Conservation (phyloP, 2,329 filamentous ascomycete genomes). For the Aureobasidium leucospermi region DNA sequence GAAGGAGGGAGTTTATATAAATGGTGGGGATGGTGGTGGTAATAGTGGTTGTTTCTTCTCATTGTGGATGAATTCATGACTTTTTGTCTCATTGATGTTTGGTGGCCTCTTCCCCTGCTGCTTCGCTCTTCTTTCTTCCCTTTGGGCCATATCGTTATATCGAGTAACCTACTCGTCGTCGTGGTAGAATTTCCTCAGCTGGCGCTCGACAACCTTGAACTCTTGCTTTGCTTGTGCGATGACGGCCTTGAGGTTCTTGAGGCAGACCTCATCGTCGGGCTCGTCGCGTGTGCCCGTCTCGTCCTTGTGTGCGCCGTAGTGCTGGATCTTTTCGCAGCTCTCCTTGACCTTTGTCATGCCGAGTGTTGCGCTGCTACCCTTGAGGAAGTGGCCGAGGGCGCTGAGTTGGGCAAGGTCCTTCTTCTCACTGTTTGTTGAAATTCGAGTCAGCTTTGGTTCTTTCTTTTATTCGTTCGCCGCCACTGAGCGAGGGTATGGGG, state of each 20-base stretch:
- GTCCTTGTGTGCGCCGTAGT: conserved; percentile 77
- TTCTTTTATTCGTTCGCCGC: not conserved
- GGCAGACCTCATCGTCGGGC: conserved; percentile 58
- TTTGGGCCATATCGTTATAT: not conserved
- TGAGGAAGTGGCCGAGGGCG: conserved; percentile 86
- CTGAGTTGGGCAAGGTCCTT: conserved; percentile 70
- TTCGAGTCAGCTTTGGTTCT: not conserved
- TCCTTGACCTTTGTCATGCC: conserved; percentile 87
- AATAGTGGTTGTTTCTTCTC: too few species aligned
- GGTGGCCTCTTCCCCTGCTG: not conserved
- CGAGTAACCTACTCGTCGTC: conserved; percentile 34
- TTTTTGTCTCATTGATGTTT: conserved; percentile 8
- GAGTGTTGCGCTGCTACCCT: conserved; percentile 91
- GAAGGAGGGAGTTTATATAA: too few species aligned
- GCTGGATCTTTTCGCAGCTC: conserved; percentile 92
- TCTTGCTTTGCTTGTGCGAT: conserved; percentile 67
- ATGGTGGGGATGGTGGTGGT: too few species aligned
- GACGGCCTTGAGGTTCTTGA: conserved; percentile 62
- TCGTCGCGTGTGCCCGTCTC: conserved; percentile 63
- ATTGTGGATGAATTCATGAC: not conserved
- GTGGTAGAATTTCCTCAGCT: conserved; percentile 64
- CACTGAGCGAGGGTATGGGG: not conserved
- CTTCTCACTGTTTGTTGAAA: conserved; percentile 45
- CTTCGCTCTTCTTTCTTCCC: not conserved
- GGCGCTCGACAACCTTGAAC: conserved; percentile 63